A percentile compares a stretch with the other conserved stretches of the same genome.
Conservation (phyloP, 768 basidiomycete genomes). For the Phylloporus sp. region DNA sequence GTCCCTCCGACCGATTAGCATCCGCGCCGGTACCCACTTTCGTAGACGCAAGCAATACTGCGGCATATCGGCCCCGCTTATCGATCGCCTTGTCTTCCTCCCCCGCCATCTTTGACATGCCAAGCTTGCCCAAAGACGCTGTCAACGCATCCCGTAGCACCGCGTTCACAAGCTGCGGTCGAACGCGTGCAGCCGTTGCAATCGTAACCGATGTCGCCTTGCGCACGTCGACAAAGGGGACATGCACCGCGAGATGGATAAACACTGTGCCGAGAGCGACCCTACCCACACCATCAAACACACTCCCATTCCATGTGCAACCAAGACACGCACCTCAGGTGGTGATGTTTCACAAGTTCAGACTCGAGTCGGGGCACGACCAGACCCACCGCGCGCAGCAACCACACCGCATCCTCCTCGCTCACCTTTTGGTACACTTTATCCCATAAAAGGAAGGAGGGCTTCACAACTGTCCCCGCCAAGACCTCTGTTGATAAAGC, state of each 20-base stretch:
- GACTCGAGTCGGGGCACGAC: constrained; percentile 42
- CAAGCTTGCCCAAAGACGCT: constrained; percentile 41
- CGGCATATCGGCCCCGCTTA: constrained; percentile 50
- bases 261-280: constrained; percentile 61
- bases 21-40: constrained; percentile 30
- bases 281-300: constrained; percentile 31
- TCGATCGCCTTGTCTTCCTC: constrained; percentile 42
- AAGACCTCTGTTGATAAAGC: constrained; percentile 48
- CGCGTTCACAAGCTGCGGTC: constrained; percentile 47
- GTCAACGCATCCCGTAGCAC: constrained; percentile 61
- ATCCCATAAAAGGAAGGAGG: constrained; percentile 85
- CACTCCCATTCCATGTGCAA: background rate
- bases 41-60: constrained; percentile 50
- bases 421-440: constrained; percentile 76
- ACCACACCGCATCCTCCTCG: constrained; percentile 70
- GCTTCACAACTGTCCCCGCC: constrained; percentile 54
- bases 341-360: constrained; percentile 51
- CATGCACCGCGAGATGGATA: constrained; percentile 64
- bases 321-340: constrained; percentile 42
- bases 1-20: constrained; percentile 39
- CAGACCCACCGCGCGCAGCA: constrained; percentile 61
- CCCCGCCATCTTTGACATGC: constrained; percentile 12
- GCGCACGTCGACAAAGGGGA: constrained; percentile 51
- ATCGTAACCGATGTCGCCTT: constrained; percentile 44
- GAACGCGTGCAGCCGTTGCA: constrained; percentile 31